Conservation (phyloP, 2,329 filamentous ascomycete genomes). For the Metarhizium rileyi region DNA sequence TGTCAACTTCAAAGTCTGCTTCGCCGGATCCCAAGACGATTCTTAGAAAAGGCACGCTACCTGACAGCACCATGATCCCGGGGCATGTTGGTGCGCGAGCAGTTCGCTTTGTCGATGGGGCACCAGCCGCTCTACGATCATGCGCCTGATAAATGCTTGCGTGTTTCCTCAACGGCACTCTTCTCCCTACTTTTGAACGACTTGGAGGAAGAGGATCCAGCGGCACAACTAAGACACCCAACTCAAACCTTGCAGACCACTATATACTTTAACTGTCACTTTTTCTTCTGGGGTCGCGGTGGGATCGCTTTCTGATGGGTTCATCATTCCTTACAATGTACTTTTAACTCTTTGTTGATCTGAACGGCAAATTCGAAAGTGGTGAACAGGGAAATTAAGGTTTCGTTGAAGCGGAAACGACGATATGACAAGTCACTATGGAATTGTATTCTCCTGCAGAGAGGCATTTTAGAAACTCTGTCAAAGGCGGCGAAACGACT, state of each 20-base stretch:
- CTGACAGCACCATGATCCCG: conserved; percentile 23
- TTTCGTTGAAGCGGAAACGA: conserved; percentile 19
- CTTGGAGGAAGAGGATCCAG: background rate
- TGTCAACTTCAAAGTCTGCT: conserved; percentile 31
- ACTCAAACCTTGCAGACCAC: background rate
- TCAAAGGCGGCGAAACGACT: conserved; percentile 3
- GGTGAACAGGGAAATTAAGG: conserved; percentile 10
- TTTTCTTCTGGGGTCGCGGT: background rate
- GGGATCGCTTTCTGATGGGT: background rate
- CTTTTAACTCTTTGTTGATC: background rate
- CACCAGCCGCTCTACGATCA: conserved; percentile 26
- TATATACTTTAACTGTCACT: background rate
- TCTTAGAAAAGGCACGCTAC: conserved; percentile 32
- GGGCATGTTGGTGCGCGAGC: conserved; percentile 28
- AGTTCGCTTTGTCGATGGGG: conserved; percentile 32
- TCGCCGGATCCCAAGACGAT: conserved; percentile 33
- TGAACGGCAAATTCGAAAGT: background rate
- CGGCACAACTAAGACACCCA: background rate
- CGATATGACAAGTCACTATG: conserved; percentile 21
- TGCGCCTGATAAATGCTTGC: conserved; percentile 25
- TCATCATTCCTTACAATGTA: conserved; percentile 5
- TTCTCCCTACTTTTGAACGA: background rate
- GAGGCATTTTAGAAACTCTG: conserved; percentile 2
- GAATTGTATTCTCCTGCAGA: conserved; percentile 15
- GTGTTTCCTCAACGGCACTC: background rate